Evolutionary conservation across 345 rosid genomes (phyloP).

Genomic region (Lepidium africanum): DNA sequence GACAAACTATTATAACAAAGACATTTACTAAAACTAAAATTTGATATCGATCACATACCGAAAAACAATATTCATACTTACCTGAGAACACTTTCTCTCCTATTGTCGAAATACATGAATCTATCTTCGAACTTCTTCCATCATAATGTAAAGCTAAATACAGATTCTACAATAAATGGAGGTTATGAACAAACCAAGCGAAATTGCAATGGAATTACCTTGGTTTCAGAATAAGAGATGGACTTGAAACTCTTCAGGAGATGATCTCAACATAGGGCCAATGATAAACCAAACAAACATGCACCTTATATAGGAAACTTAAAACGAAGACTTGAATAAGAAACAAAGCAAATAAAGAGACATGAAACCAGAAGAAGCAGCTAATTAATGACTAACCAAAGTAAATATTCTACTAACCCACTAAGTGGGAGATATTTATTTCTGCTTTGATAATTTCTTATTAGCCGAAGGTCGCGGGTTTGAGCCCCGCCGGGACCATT

Average conservation of each 20-base stretch:
- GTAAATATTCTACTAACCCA: no score
- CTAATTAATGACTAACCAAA: no score
- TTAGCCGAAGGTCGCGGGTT: no score
- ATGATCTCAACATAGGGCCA: conserved; percentile 28
- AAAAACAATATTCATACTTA: conserved; percentile 40
- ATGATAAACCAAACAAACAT: no score
- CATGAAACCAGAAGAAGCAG: no score
- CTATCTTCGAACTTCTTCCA: conserved; percentile 68
- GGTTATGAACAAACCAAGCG: neutral
- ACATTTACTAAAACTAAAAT: neutral
- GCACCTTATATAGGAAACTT: no score
- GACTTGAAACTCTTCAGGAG: conserved; percentile 70
- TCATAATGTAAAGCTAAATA: conserved; percentile 39
- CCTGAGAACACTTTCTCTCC: conserved; percentile 88
- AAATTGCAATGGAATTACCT: conserved; percentile 29
- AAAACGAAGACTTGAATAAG: no score
- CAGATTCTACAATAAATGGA: neutral
- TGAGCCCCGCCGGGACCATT: no score
- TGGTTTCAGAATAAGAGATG: conserved; percentile 37
- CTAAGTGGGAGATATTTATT: no score
- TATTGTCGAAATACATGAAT: conserved; percentile 83
- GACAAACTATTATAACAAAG: no score
- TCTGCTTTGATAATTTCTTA: no score
- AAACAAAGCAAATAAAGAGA: no score
- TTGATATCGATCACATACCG: neutral